Base-by-base conservation (phyloP, 768 basidiomycete species). In the Panellus pusillus region DNA sequence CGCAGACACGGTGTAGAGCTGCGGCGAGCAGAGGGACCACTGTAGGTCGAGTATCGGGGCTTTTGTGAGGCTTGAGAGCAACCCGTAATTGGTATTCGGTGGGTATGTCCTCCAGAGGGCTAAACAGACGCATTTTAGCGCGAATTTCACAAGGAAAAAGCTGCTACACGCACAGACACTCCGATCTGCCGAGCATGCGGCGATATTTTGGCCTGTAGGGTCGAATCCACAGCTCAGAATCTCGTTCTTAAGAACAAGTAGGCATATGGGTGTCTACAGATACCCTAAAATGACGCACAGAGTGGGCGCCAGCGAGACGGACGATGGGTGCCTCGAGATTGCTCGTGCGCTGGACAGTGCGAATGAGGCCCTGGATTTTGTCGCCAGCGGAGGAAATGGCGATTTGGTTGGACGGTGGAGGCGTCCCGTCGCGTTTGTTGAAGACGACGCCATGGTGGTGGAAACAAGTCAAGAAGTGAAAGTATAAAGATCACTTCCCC, bases 281-380 rank as follows among this genome's bases (percentile, higher is more conserved):
- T 17, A 17, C 13, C 12, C 9, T 44, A 38, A 18, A 24, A 41
- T 11, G 20, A 28, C 6, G 20, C 70, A 95, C 91, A 44, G 84
- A 79, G 72, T 97, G 93, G 5, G 93, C 87, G 2, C 96, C 91
- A 14, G 84, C 79, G 57, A 99, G 75, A 63, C 89, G 89, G 65
- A 98, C 84, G 65, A 99, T 98, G 27, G 97, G 97, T 39, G 94
- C 93, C 62, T 93, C 88, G 37, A 98, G 79, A 61, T 81, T 87
- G 71, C 91, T 93, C n/a, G 97, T 99, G 42, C 97, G 80, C 68
- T 91, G 89, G 24, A 98, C 82, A 19, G 82, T 88, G 58, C 94
- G 80, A 57, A 96, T 78, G 47, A 94, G 82, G 19, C 86, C 90
- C 66, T 91, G 90, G 69, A 79, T 81, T 56, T 88, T 85, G 65